A percentile compares a stretch with the other conserved stretches of the same genome.
Conservation (phyloP, 2,329 filamentous ascomycete species). For the Aspergillus proliferans region DNA sequence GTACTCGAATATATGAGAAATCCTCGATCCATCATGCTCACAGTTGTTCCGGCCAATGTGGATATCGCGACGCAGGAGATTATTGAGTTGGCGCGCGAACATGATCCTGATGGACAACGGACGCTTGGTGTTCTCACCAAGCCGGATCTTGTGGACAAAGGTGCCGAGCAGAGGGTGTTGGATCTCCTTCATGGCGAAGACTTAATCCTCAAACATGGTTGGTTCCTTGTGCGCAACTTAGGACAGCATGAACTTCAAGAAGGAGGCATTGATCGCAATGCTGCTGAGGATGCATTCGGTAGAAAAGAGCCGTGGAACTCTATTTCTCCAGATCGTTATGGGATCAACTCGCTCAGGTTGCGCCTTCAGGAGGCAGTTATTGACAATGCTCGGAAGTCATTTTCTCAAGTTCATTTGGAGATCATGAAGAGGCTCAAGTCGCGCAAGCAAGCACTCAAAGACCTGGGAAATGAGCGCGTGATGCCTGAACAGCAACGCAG, state of each 20-base stretch:
- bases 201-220: conserved; percentile 21
- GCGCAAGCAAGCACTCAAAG: conserved; percentile 20
- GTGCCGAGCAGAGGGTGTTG: conserved; percentile 21
- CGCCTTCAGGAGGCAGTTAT: conserved; percentile 40
- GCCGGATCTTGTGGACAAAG: conserved; percentile 48
- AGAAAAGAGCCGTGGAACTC: conserved; percentile 29
- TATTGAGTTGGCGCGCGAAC: conserved; percentile 31
- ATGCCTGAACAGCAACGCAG: conserved; percentile 25
- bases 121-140: conserved; percentile 52
- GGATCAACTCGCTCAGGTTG: conserved; percentile 35
- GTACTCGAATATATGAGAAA: conserved; percentile 35
- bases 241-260: conserved; percentile 22
- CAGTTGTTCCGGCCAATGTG: conserved; percentile 37
- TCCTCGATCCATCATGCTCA: conserved; percentile 35
- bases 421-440: conserved; percentile 27
- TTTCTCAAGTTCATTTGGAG: conserved; percentile 38
- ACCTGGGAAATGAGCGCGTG: conserved; percentile 29
- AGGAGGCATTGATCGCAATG: conserved; percentile 16
- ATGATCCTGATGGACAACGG: conserved; percentile 29
- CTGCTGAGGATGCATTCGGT: conserved; percentile 32
- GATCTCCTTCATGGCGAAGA: conserved; percentile 21
- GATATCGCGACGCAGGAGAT: conserved; percentile 45
- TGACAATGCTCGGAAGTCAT: conserved; percentile 39
- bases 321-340: conserved; percentile 33
- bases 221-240: conserved; percentile 28